Evolutionary conservation across 2,329 filamentous ascomycete genomes (phyloP).

Genomic region (Dothideomycetidae sp.): DNA sequence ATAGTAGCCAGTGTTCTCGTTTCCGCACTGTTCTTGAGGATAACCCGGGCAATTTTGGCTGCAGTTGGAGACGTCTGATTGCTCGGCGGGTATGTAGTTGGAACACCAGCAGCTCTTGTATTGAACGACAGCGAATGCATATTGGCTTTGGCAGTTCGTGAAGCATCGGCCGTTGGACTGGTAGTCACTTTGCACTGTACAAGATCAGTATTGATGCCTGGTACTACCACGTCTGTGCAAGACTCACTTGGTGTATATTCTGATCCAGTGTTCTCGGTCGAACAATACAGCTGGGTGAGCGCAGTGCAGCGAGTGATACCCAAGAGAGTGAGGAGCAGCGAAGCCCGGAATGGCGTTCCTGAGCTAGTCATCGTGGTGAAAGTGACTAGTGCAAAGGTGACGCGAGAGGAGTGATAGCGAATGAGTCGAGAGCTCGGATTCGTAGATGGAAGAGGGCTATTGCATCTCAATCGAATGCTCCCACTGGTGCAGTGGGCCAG

Average conservation of each 20-base stretch:
- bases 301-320: neutral
- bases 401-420: neutral
- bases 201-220: neutral
- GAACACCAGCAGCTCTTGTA: constrained; percentile 59
- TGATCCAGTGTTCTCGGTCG: neutral
- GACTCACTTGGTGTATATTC: neutral
- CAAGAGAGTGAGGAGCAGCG: neutral
- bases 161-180: constrained; percentile 59
- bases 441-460: neutral
- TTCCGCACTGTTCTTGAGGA: constrained; percentile 51
- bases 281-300: neutral
- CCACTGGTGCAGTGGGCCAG: neutral
- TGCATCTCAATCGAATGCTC: neutral
- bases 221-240: neutral
- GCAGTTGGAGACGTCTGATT: constrained; percentile 36
- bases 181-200: constrained; percentile 24
- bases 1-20: constrained; percentile 36
- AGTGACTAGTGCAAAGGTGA: neutral
- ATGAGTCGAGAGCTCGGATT: neutral
- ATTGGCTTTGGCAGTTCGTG: constrained; percentile 41
- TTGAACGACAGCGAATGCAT: constrained; percentile 56
- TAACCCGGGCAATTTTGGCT: constrained; percentile 52
- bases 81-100: constrained; percentile 44
- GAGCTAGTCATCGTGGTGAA: too few species aligned
- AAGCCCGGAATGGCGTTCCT: too few species aligned